These are phyloP conservation scores for Vigna trinervia DNA, from an alignment of 306 rosid genomes.

Conservation along the genomic window DNA sequence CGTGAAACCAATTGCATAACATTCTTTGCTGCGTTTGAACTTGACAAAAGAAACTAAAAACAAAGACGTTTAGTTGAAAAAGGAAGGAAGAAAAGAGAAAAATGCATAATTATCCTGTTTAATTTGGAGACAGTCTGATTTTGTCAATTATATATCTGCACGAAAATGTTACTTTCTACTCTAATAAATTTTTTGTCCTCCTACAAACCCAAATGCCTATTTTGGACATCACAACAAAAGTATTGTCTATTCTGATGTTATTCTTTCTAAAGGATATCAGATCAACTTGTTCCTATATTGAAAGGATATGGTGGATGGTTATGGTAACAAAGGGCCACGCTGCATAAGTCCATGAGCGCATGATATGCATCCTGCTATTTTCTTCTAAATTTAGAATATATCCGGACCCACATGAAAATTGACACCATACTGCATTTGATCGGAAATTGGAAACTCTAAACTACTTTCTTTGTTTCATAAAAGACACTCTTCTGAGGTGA, in stretches of 20 bases:
- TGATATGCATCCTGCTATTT: conserved; percentile 24
- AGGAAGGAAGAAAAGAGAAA: not conserved
- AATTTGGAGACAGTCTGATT: conserved; percentile 19
- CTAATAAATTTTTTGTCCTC: conserved; percentile 27
- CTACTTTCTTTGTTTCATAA: not conserved
- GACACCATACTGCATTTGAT: conserved; percentile 30
- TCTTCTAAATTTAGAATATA: conserved; percentile 42
- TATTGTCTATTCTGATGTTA: conserved; percentile 38
- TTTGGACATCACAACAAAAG: conserved; percentile 47
- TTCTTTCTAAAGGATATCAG: conserved; percentile 23
- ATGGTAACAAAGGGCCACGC: conserved; percentile 44
- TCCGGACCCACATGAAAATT: conserved; percentile 44
- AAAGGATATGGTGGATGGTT: conserved; percentile 51
- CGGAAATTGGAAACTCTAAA: conserved; percentile 22
- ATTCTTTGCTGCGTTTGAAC: conserved; percentile 11
- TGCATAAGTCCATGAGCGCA: conserved; percentile 16
- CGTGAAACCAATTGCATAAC: not conserved
- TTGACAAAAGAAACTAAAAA: conserved; percentile 5
- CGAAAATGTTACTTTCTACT: conserved; percentile 8
- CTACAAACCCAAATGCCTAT: conserved; percentile 25
- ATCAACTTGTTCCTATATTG: conserved; percentile 40
- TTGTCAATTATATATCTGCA: conserved; percentile 1
- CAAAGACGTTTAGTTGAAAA: not conserved
- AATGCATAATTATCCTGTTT: not conserved
- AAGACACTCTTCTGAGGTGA: not conserved